phyloP scores from a whole-genome alignment of 805 yeast genomes.

The Saccharomyces mikatae region DNA sequence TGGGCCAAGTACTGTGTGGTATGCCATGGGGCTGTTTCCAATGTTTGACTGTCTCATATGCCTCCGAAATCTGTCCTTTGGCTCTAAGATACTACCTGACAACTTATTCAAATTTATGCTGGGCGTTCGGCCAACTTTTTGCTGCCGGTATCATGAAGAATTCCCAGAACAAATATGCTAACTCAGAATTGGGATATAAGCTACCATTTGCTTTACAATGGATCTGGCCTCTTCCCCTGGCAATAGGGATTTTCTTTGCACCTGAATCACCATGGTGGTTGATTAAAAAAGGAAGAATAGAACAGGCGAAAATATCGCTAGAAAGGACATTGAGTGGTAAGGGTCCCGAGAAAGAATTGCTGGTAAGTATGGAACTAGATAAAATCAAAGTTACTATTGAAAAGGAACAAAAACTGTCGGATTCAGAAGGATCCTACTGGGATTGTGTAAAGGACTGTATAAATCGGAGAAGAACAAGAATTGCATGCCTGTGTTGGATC shows the following conservation, averaged over 20 bases:
- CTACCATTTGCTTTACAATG: slow-evolving; percentile 55
- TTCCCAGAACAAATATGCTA: slow-evolving; percentile 15
- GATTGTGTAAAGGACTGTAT: slow-evolving; percentile 42
- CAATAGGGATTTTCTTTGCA: slow-evolving; percentile 34
- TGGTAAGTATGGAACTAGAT: slow-evolving; percentile 35
- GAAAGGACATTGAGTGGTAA: slow-evolving; percentile 32
- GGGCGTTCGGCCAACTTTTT: slow-evolving; percentile 51
- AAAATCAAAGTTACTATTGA: slow-evolving; percentile 41
- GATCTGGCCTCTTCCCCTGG: slow-evolving; percentile 35
- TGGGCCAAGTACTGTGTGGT: slow-evolving; percentile 39
- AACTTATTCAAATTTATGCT: slow-evolving; percentile 44
- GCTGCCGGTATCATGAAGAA: slow-evolving; percentile 44
- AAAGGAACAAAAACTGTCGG: slow-evolving; percentile 18
- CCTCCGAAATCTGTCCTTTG: slow-evolving; percentile 49
- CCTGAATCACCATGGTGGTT: slow-evolving; percentile 76
- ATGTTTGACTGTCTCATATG: slow-evolving; percentile 44
- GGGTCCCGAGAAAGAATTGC: slow-evolving; percentile 29
- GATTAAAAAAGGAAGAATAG: slow-evolving; percentile 42
- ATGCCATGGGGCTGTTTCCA: slow-evolving; percentile 51
- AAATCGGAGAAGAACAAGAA: slow-evolving; percentile 44
- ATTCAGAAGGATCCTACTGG: slow-evolving; percentile 2
- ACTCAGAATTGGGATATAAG: slow-evolving; percentile 36
- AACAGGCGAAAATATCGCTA: slow-evolving; percentile 41
- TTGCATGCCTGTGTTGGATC: slow-evolving; percentile 39
- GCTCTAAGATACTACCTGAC: slow-evolving; percentile 43